phyloP scores from a whole-genome alignment of 805 yeast species.

The Tetrapisispora phaffii region DNA sequence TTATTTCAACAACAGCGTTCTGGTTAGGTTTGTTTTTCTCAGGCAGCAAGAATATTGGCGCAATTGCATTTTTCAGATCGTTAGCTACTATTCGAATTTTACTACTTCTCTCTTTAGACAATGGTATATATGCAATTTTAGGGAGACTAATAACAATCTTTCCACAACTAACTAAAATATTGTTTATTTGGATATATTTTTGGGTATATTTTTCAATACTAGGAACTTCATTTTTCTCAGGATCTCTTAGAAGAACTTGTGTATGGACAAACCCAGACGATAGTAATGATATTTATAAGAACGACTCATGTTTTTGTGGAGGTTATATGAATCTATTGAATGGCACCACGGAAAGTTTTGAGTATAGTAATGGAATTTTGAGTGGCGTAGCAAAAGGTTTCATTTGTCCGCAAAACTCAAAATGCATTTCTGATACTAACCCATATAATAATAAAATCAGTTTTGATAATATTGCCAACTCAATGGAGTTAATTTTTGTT shows the following conservation, averaged over 20 bases:
- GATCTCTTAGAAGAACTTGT: slow-evolving; percentile 1
- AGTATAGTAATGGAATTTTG: background rate
- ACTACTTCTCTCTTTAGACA: background rate
- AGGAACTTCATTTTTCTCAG: background rate
- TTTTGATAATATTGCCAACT: slow-evolving; percentile 1
- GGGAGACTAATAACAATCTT: background rate
- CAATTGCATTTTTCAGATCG: background rate
- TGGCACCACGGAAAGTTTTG: background rate
- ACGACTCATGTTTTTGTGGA: slow-evolving; percentile 1
- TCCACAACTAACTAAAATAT: background rate
- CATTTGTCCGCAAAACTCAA: background rate
- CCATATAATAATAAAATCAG: slow-evolving; percentile 1
- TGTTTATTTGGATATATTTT: background rate
- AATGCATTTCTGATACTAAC: background rate
- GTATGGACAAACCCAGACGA: slow-evolving; percentile 4
- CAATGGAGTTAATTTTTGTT: slow-evolving; percentile 3
- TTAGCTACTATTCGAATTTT: background rate
- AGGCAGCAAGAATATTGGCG: background rate
- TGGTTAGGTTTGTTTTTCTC: background rate
- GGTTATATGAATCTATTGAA: background rate
- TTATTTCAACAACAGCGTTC: background rate
- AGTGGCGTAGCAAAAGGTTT: background rate
- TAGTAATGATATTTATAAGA: background rate
- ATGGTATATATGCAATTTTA: background rate
- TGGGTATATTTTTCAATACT: slow-evolving; percentile 1